phyloP scores from a whole-genome alignment of 2,329 filamentous ascomycete genomes.

The Grosmannia serpens region DNA sequence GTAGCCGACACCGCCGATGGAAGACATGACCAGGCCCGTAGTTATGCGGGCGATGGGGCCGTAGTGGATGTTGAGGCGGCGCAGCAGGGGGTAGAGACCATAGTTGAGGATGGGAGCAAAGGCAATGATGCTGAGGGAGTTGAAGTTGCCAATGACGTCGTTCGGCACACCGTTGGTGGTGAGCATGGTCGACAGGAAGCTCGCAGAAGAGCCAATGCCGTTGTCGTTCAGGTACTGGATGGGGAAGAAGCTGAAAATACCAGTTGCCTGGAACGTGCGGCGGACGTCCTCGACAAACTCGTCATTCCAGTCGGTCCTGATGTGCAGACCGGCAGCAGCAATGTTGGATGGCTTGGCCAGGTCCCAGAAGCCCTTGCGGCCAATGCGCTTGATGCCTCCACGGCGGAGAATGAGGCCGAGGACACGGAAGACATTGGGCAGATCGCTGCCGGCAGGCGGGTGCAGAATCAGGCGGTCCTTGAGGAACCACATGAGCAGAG shows the following conservation, averaged over 20 bases:
- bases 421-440: conserved; percentile 30
- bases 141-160: conserved; percentile 63
- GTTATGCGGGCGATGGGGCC: conserved; percentile 68
- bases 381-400: conserved; percentile 26
- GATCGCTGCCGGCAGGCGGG: conserved; percentile 32
- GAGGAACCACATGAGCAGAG: conserved; percentile 29
- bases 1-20: conserved; percentile 32
- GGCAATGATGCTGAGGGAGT: conserved; percentile 63
- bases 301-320: conserved; percentile 41
- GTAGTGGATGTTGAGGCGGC: conserved; percentile 52
- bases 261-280: conserved; percentile 55
- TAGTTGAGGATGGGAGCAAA: conserved; percentile 61
- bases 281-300: conserved; percentile 34
- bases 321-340: conserved; percentile 27
- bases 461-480: conserved; percentile 30
- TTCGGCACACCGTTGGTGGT: conserved; percentile 58
- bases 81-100: conserved; percentile 55
- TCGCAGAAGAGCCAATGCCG: conserved; percentile 38
- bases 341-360: conserved; percentile 52
- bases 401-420: conserved; percentile 27
- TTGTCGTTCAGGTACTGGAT: conserved; percentile 32
- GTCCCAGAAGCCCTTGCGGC: conserved; percentile 48
- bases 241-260: conserved; percentile 51
- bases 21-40: conserved; percentile 37
- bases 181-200: conserved; percentile 35